Conservation (phyloP, 768 basidiomycete species). For the Lentinula detonsa region DNA sequence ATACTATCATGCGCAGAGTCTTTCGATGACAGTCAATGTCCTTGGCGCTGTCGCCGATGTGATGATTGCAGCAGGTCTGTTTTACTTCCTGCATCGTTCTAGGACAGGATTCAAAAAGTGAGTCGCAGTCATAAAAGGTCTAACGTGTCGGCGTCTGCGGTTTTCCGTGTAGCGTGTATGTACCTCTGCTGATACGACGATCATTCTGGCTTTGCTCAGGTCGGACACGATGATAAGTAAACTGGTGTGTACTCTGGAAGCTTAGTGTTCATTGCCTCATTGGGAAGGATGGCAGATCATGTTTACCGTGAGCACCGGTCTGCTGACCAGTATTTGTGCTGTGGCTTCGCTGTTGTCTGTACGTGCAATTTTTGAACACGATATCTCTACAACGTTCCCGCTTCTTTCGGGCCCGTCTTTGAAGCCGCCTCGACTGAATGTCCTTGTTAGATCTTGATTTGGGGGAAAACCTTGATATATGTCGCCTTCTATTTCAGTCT, state of each 20-base stretch:
- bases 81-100: slow-evolving; percentile 42
- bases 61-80: slow-evolving; percentile 42
- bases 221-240: slow-evolving; percentile 41
- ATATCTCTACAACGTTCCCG: background rate
- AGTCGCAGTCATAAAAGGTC: slow-evolving; percentile 4
- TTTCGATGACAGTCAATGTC: slow-evolving; percentile 52
- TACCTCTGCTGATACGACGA: slow-evolving; percentile 9
- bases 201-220: slow-evolving; percentile 16
- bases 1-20: slow-evolving; percentile 25
- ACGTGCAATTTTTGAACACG: slow-evolving; percentile 9
- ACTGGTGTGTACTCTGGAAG: slow-evolving; percentile 13
- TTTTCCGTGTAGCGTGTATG: background rate
- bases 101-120: slow-evolving; percentile 50
- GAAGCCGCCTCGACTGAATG: background rate
- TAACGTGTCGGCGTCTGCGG: background rate
- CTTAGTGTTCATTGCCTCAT: background rate
- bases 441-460: slow-evolving; percentile 34
- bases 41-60: slow-evolving; percentile 45
- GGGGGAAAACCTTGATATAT: slow-evolving; percentile 47
- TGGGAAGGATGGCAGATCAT: slow-evolving; percentile 23
- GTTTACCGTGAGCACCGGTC: slow-evolving; percentile 34
- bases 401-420: background rate
- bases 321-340: slow-evolving; percentile 36
- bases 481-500: slow-evolving; percentile 54
- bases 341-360: slow-evolving; percentile 36